These are phyloP conservation scores for Myxozyma udenii DNA, from an alignment of 805 yeast species.

Conservation along the genomic window DNA sequence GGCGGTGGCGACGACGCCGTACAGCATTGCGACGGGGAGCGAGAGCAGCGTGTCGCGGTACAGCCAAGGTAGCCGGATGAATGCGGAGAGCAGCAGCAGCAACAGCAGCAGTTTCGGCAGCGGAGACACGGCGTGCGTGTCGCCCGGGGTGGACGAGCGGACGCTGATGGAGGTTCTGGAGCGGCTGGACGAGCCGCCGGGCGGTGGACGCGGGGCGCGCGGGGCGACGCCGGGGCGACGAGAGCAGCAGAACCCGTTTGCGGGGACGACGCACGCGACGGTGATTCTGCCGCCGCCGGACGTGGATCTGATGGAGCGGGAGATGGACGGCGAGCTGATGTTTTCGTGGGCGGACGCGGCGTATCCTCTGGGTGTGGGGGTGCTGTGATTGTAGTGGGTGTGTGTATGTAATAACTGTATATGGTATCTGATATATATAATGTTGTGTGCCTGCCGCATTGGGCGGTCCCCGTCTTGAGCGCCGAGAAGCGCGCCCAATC, in stretches of 20 bases:
- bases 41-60: slow-evolving; percentile 2
- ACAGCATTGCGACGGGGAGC: too few species aligned
- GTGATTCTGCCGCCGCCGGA: slow-evolving; percentile 18
- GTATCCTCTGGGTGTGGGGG: neutral
- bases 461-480: too few species aligned
- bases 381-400: neutral
- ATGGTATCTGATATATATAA: too few species aligned
- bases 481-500: too few species aligned
- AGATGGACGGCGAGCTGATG: slow-evolving; percentile 20
- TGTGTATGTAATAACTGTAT: too few species aligned
- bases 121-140: too few species aligned
- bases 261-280: slow-evolving; percentile 15
- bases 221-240: too few species aligned
- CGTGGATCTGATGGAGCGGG: slow-evolving; percentile 11
- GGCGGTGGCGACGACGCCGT: neutral
- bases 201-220: neutral
- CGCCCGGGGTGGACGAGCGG: neutral
- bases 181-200: neutral
- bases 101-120: too few species aligned
- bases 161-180: neutral
- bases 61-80: neutral
- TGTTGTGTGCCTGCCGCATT: too few species aligned
- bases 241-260: slow-evolving; percentile 14
- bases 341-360: slow-evolving; percentile 17
- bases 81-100: neutral